Evolutionary conservation across 2,329 filamentous ascomycete species (phyloP).

Genomic region (Magnaporthales sp.): DNA sequence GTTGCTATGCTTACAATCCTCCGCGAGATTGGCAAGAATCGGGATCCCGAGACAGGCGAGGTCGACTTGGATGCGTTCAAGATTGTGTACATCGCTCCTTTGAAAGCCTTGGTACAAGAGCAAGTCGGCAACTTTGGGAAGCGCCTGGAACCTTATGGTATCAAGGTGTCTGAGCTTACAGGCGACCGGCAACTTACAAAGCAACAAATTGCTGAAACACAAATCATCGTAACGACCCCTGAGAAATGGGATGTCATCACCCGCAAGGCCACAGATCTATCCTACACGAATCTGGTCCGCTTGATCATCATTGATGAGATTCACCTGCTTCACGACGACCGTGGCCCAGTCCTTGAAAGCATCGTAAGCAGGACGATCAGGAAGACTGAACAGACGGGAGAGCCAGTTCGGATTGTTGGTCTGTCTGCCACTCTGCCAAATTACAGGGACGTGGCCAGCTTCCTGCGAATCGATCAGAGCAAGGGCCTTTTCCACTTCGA

Average conservation of each 20-base stretch:
- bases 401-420: slow-evolving; percentile 84
- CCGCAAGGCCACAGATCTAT: slow-evolving; percentile 90
- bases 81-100: slow-evolving; percentile 92
- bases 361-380: slow-evolving; percentile 93
- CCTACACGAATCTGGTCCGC: slow-evolving; percentile 94
- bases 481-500: slow-evolving; percentile 96
- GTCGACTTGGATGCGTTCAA: slow-evolving; percentile 97
- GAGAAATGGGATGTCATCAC: slow-evolving; percentile 99
- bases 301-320: slow-evolving; percentile 97
- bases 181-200: slow-evolving; percentile 98
- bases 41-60: slow-evolving; percentile 80
- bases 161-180: slow-evolving; percentile 89
- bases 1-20: slow-evolving; percentile 96
- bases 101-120: slow-evolving; percentile 94
- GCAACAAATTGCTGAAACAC: slow-evolving; percentile 94
- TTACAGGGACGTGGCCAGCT: slow-evolving; percentile 91
- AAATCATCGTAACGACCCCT: slow-evolving; percentile 95
- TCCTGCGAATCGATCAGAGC: slow-evolving; percentile 77
- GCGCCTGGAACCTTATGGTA: slow-evolving; percentile 80
- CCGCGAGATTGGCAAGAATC: slow-evolving; percentile 91
- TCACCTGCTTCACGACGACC: slow-evolving; percentile 92
- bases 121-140: slow-evolving; percentile 97
- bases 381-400: slow-evolving; percentile 86
- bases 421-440: slow-evolving; percentile 94
- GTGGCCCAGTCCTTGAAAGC: slow-evolving; percentile 92